Evolutionary conservation across 495 filamentous ascomycete genomes (phyloP), one percentile per base, ranked within the genome.

Genomic region (Penicillium soppii): DNA sequence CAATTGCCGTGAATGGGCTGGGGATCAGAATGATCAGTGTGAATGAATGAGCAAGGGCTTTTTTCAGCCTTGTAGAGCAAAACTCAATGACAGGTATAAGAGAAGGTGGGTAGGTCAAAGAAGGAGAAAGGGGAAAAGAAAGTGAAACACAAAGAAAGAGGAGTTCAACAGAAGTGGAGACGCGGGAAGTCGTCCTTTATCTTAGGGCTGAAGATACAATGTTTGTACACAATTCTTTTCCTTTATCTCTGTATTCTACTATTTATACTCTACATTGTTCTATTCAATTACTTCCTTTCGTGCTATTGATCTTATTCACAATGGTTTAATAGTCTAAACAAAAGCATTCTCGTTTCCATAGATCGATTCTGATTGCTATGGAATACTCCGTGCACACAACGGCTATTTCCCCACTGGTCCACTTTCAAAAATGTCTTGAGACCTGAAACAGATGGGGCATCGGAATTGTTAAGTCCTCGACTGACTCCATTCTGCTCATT

Each of bases 191-290:
- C 29, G 25, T 32, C 32, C 29, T 26, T 25, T 2, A 12, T 15
- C 30, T 40, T 53, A 58, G 52, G 56, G 56, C 56, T 63, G 57
- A 60, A 38, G n/a, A n/a, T n/a, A n/a, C n/a, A n/a, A n/a, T 35
- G 17, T 45, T 17, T 47, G 8, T 29, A 21, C 27, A 27, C 9
- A 9, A n/a, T 47, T 39, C 20, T 37, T 20, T 27, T 27, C 23
- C 15, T 10, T 29, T 27, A n/a, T n/a, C n/a, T 19, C 17, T 2
- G 4, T 32, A 15, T 23, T n/a, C 19, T n/a, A n/a, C n/a, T n/a
- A n/a, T 23, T 1, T 0, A 23, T 41, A 12, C 23, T 41, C 38
- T n/a, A n/a, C 15, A 42, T 16, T 25, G 13, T n/a, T n/a, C n/a
- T n/a, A n/a, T n/a, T n/a, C n/a, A n/a, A n/a, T n/a, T n/a, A n/a